Base-by-base conservation (phyloP, 148 eudicot species). In the Salicornia ramosissima region DNA sequence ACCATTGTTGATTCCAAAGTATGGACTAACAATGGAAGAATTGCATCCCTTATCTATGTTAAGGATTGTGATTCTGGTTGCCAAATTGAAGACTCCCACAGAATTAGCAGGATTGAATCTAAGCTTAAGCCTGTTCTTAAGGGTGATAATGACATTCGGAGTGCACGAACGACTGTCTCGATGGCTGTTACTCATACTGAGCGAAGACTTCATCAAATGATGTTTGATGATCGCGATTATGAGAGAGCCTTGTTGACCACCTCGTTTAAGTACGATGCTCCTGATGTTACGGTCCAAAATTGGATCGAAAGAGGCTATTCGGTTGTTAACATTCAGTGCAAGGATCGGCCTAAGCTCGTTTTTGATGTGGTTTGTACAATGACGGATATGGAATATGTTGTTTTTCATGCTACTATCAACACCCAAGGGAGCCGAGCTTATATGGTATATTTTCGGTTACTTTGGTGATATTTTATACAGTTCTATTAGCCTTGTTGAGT, bases 11-110 rank as follows among this genome's bases (percentile, higher is more conserved):
- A 90, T 45, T 82, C 98, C 0, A 90, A 90, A 62, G 79, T 90
- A 30, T 93, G 98, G 98, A 90, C 98, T 0, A 90, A 93, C 74
- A 88, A 93, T 42, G 95, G 98, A 0, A 80, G 98, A 22, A 85
- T 93, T 13, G 98, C 98, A 4, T 86, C 96, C 58, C 84, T 90
- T 19, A 88, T 93, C 4, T 84, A 84, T 39, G 69, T 90, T 0
- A 90, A 90, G 75, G 98, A 93, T 54, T 80, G 84, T 46, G 80
- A 86, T 19, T 86, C 96, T 0, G 90, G 90, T 34, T 83, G 75
- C n/a, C 84, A 80, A 2, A 90, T 93, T 30, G 83, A 90, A 73
- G 92, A 88, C 61, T 68, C 84, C 0, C 70, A 78, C 21, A 88
- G 86, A 46, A 76, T 93, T 0, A 70, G 75, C 18, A 75, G 57